Percentiles rank a stretch among this genome's conserved stretches.
These are phyloP conservation scores for Entrophospora sp. DNA, from an alignment of 192 early-diverging fungal genomes.

Conservation along the genomic window DNA sequence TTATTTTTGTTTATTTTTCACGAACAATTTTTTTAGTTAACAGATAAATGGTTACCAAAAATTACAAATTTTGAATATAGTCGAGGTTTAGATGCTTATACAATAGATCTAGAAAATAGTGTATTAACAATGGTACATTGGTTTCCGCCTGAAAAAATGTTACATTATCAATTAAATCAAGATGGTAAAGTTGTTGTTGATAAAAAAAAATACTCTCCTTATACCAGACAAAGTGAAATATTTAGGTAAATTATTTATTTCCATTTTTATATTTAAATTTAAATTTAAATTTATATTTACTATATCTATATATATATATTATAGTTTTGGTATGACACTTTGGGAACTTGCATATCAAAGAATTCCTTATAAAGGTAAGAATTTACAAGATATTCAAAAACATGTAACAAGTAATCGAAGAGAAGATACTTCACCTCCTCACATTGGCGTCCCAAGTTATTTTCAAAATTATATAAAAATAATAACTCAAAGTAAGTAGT, in stretches of 20 bases:
- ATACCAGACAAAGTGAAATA: no score
- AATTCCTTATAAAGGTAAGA: not conserved
- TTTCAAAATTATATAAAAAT: no score
- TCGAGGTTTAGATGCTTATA: not conserved
- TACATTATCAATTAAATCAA: not conserved
- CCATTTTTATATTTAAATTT: no score
- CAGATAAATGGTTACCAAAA: not conserved
- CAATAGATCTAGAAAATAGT: not conserved
- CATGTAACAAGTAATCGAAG: not conserved
- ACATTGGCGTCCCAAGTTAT: no score
- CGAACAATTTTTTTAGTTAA: no score
- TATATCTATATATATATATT: not conserved
- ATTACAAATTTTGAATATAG: not conserved
- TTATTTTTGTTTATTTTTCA: no score
- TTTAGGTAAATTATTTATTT: no score
- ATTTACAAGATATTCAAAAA: not conserved
- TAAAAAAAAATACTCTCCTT: not conserved
- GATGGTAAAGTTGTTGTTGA: not conserved
- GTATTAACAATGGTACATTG: not conserved
- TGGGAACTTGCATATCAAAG: not conserved
- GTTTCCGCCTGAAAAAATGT: not conserved
- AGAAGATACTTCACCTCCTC: no score
- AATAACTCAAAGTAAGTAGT: no score
- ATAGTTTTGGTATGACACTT: not conserved
- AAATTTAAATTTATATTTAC: no score